Percentiles rank a stretch among this genome's conserved stretches.
phyloP scores from a whole-genome alignment of 176 grass and related monocot species.

The Triticum urartu region DNA sequence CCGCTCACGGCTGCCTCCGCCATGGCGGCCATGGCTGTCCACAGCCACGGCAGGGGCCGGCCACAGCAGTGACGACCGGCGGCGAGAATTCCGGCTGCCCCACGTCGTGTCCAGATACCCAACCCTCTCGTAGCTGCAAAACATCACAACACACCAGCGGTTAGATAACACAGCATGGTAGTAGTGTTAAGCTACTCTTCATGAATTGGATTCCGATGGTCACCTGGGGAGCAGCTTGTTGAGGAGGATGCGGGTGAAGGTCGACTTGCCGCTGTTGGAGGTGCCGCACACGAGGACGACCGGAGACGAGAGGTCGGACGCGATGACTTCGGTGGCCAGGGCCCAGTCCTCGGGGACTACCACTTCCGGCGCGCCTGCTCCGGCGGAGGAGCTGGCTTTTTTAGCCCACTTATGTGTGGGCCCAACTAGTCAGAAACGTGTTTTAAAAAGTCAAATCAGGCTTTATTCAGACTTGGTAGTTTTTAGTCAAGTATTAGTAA shows the following conservation, averaged over 20 bases:
- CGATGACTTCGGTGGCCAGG: conserved; percentile 1
- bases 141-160: neutral
- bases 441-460: no score
- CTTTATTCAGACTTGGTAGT: no score
- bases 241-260: conserved; percentile 82
- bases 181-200: fast-evolving
- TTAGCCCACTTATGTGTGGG: no score
- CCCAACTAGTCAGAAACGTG: no score
- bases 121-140: conserved; percentile 51
- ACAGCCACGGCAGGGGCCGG: no score
- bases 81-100: conserved; percentile 84
- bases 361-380: conserved; percentile 7
- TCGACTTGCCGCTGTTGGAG: conserved; percentile 94
- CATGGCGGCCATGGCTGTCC: no score
- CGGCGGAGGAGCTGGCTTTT: conserved; percentile 8
- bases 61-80: conserved; percentile 18
- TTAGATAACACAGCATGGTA: neutral
- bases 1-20: no score
- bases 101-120: conserved; percentile 86
- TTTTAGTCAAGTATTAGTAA: no score
- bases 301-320: conserved; percentile 18
- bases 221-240: conserved; percentile 76
- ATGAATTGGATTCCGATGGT: neutral
- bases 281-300: conserved; percentile 73
- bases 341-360: conserved; percentile 57